Evolutionary conservation across 306 rosid species (phyloP).

Genomic region (Cucurbita maxima): DNA sequence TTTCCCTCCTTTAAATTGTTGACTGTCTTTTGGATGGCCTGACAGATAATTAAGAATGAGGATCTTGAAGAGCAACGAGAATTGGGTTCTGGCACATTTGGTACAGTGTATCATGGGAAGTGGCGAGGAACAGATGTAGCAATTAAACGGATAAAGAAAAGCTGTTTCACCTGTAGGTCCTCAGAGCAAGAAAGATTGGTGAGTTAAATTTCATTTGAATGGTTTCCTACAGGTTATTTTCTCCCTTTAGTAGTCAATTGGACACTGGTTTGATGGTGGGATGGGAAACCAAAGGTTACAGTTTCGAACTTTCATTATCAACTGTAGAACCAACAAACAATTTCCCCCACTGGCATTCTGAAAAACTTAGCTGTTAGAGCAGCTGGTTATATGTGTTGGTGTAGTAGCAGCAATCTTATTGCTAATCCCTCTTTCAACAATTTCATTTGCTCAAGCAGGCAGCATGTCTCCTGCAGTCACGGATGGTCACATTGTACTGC

Average conservation of each 20-base stretch:
- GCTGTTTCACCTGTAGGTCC: constrained; percentile 58
- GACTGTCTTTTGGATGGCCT: constrained; percentile 12
- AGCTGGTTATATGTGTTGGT: neutral
- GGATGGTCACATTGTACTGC: too few species aligned
- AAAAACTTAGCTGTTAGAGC: neutral
- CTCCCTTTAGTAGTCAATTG: neutral
- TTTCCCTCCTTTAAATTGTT: neutral
- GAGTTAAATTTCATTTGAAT: constrained; percentile 3
- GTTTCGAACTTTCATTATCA: neutral
- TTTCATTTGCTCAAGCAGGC: too few species aligned
- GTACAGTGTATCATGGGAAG: constrained; percentile 78
- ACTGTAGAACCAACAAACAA: neutral
- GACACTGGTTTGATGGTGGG: neutral
- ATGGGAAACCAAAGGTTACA: neutral
- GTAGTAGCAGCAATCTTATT: neutral
- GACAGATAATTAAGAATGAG: constrained; percentile 54
- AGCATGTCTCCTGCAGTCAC: too few species aligned
- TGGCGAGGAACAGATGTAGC: constrained; percentile 88
- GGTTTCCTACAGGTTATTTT: neutral
- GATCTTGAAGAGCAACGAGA: constrained; percentile 79
- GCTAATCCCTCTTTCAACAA: too few species aligned
- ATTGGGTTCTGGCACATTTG: constrained; percentile 77
- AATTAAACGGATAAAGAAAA: constrained; percentile 64
- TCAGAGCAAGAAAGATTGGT: constrained; percentile 72
- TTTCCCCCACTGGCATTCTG: neutral